Evolutionary conservation across 164 flowering plant species (phyloP), one percentile per base, ranked within the genome.

Genomic region (Magnolia changhungtana): DNA sequence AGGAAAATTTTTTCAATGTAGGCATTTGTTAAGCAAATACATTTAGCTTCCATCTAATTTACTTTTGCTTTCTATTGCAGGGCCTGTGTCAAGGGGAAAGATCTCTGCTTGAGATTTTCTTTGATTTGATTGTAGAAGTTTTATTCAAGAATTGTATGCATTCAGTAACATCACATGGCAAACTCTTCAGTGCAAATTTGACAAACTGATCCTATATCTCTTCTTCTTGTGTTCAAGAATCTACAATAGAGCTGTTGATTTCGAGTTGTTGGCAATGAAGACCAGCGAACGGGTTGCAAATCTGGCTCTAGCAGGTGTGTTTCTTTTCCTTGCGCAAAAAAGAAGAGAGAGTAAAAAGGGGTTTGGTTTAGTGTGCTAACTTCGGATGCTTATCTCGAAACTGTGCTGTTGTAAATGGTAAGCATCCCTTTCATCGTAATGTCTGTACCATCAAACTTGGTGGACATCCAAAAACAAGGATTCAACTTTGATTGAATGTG

Each of bases 221-320:
- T 20, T 21, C 31, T 10, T 64, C 45, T 3, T 67, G 19, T 11
- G 19, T 8, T 45, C 50, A 14, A 7, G 14, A 67, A 11, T 27
- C 50, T n/a, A 37, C 31, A 16, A 10, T 31, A 10, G 51, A 68
- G 31, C 13, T 31, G 14, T 71, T 63, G 52, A 6, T 73, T 78
- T 8, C 10, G 72, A 58, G 16, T 72, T 29, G 21, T 23, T n/a
- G 45, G 79, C 73, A 31, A 91, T 92, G 96, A 89, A 78, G 88
- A 89, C 82, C 75, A 4, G 75, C 67, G 93, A 92, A 67, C 90
- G 90, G 21, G 58, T 89, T 50, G 96, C 94, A 7, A 92, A 87
- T 89, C 55, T 92, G 73, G 93, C 91, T 67, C 80, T 92, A 71
- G 90, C 91, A 84, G 97, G 97, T 90, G 19, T 20, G 78, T 19